phyloP scores from a whole-genome alignment of 2,329 filamentous ascomycete species.

The Hirsutella minnesotensis region DNA sequence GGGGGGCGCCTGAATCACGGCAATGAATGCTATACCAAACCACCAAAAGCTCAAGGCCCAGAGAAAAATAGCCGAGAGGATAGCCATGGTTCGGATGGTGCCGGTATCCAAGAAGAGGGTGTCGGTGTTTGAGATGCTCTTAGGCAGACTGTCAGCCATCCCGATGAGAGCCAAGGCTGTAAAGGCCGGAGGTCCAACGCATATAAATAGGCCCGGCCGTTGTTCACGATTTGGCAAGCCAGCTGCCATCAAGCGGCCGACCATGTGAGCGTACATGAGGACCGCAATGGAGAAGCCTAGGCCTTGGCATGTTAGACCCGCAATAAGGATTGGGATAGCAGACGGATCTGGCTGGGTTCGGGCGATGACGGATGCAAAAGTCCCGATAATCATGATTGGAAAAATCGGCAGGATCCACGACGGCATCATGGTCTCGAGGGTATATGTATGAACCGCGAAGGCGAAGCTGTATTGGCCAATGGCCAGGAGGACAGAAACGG shows the following conservation, averaged over 20 bases:
- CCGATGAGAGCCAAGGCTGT: slow-evolving; percentile 59
- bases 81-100: slow-evolving; percentile 32
- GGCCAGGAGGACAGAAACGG: slow-evolving; percentile 45
- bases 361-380: slow-evolving; percentile 55
- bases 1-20: slow-evolving; percentile 23
- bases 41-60: slow-evolving; percentile 53
- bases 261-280: slow-evolving; percentile 63
- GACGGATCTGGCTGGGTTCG: slow-evolving; percentile 43
- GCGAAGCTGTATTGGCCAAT: slow-evolving; percentile 57
- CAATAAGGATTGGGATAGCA: slow-evolving; percentile 51
- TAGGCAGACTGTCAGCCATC: slow-evolving; percentile 38
- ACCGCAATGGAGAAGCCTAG: slow-evolving; percentile 57
- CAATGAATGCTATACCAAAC: slow-evolving; percentile 31
- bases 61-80: slow-evolving; percentile 42
- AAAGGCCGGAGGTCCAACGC: slow-evolving; percentile 63
- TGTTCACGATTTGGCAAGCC: slow-evolving; percentile 49
- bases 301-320: slow-evolving; percentile 58
- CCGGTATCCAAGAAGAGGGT: slow-evolving; percentile 28
- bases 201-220: slow-evolving; percentile 62
- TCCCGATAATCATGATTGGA: slow-evolving; percentile 61
- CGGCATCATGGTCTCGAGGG: slow-evolving; percentile 57
- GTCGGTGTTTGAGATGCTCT: slow-evolving; percentile 29
- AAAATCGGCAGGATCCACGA: slow-evolving; percentile 66
- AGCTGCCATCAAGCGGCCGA: slow-evolving; percentile 55
- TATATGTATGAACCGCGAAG: slow-evolving; percentile 47